Evolutionary conservation across 2,329 filamentous ascomycete species (phyloP).

Genomic region (Hypoxylon sp.): DNA sequence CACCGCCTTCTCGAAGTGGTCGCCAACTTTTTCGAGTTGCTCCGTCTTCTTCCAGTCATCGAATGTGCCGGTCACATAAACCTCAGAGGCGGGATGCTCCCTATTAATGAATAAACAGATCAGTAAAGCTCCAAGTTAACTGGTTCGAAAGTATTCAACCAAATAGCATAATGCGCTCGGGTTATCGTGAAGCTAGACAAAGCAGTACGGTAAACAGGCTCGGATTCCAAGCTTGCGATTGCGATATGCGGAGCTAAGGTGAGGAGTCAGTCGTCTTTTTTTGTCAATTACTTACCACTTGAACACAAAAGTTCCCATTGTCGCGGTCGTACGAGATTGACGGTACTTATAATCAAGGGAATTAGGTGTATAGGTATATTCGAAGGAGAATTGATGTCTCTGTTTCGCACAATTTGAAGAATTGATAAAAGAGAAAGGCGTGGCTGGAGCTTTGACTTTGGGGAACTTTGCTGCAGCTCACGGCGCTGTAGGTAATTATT

Average conservation of each 20-base stretch:
- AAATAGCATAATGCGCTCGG: slow-evolving; percentile 40
- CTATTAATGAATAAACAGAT: slow-evolving; percentile 62
- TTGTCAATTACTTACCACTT: slow-evolving; percentile 71
- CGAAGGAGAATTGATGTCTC: slow-evolving; percentile 17
- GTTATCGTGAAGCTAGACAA: slow-evolving; percentile 17
- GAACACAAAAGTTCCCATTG: slow-evolving; percentile 79
- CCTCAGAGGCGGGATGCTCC: slow-evolving; percentile 86
- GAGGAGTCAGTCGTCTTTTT: slow-evolving; percentile 8
- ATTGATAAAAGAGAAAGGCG: slow-evolving; percentile 19
- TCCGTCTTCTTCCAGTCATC: slow-evolving; percentile 93
- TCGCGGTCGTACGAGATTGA: slow-evolving; percentile 40
- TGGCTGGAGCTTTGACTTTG: slow-evolving; percentile 15
- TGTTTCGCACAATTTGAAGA: slow-evolving; percentile 13
- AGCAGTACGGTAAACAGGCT: slow-evolving; percentile 17
- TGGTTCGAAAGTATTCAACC: neutral
- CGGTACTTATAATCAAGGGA: slow-evolving; percentile 19
- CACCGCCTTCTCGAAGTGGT: slow-evolving; percentile 85
- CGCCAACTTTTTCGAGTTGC: slow-evolving; percentile 82
- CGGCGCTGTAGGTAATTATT: slow-evolving; percentile 13
- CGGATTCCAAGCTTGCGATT: slow-evolving; percentile 17
- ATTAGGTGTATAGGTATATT: slow-evolving; percentile 10
- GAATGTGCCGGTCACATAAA: slow-evolving; percentile 96
- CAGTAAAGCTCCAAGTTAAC: slow-evolving; percentile 43
- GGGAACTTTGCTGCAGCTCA: slow-evolving; percentile 8
- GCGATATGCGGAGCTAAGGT: slow-evolving; percentile 11